Conservation (phyloP, 805 yeast species). For the Metschnikowia vanudenii region DNA sequence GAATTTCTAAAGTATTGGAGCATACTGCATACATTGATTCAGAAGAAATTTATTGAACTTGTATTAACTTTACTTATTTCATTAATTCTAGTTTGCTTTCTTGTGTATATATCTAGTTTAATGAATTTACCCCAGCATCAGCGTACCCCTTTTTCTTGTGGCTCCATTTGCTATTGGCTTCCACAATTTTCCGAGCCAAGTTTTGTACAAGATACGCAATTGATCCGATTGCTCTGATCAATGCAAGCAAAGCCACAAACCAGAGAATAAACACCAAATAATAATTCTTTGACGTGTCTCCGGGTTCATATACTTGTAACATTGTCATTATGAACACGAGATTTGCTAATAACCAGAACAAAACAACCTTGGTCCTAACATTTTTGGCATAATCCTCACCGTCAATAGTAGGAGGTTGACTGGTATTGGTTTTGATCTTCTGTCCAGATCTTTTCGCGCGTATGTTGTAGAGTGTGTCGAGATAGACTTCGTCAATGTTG, state of each 20-base stretch:
- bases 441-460: slow-evolving; percentile 67
- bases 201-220: slow-evolving; percentile 56
- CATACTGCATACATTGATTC: slow-evolving; percentile 7
- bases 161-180: slow-evolving; percentile 41
- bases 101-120: slow-evolving; percentile 22
- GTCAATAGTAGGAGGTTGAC: slow-evolving; percentile 28
- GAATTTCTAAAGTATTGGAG: background rate
- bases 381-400: slow-evolving; percentile 91
- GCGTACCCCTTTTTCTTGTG: slow-evolving; percentile 41
- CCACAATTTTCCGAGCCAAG: slow-evolving; percentile 37
- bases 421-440: slow-evolving; percentile 33
- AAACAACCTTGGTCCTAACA: slow-evolving; percentile 91
- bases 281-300: slow-evolving; percentile 56
- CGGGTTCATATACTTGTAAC: slow-evolving; percentile 74
- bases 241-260: slow-evolving; percentile 85
- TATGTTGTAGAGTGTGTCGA: slow-evolving; percentile 68
- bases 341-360: slow-evolving; percentile 88
- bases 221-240: slow-evolving; percentile 82
- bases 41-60: too few species aligned
- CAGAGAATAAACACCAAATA: slow-evolving; percentile 84
- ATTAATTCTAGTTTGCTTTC: too few species aligned
- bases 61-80: too few species aligned
- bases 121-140: slow-evolving; percentile 32
- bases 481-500: slow-evolving; percentile 81
- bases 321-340: slow-evolving; percentile 81